These are phyloP conservation scores for Xylaria scruposa DNA, from an alignment of 495 filamentous ascomycete genomes.

Conservation along the genomic window DNA sequence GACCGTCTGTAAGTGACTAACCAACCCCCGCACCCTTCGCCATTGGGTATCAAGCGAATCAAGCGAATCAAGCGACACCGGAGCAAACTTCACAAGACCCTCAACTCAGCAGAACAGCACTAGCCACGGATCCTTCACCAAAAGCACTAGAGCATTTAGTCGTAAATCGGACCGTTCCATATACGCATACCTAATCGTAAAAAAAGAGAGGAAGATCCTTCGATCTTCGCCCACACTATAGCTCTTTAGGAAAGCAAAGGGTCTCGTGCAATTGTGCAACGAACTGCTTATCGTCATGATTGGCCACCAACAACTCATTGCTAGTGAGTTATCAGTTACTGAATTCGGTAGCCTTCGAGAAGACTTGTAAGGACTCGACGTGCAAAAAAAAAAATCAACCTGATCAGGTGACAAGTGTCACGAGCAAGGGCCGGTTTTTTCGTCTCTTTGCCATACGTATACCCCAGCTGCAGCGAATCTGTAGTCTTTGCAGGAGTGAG, in stretches of 20 bases:
- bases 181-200: slow-evolving; percentile 8
- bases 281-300: slow-evolving; percentile 4
- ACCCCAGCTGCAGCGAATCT: background rate
- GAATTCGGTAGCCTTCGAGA: slow-evolving; percentile 29
- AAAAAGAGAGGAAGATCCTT: background rate
- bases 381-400: slow-evolving; percentile 35
- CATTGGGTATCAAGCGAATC: slow-evolving; percentile 26
- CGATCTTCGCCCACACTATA: slow-evolving; percentile 16
- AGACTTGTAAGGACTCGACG: slow-evolving; percentile 26
- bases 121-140: slow-evolving; percentile 9
- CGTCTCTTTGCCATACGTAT: slow-evolving; percentile 4
- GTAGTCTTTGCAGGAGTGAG: slow-evolving; percentile 1
- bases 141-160: slow-evolving; percentile 5
- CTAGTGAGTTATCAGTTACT: background rate
- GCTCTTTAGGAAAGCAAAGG: slow-evolving; percentile 18
- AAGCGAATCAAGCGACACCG: slow-evolving; percentile 25
- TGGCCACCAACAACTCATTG: slow-evolving; percentile 7
- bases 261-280: background rate
- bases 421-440: slow-evolving; percentile 35
- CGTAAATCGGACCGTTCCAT: slow-evolving; percentile 23
- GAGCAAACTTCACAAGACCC: slow-evolving; percentile 11
- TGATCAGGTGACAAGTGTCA: slow-evolving; percentile 35
- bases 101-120: background rate
- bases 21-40: slow-evolving; percentile 8
- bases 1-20: background rate